Base-by-base conservation (phyloP, 2,329 filamentous ascomycete genomes). In the Ploettnerulaceae sp. region DNA sequence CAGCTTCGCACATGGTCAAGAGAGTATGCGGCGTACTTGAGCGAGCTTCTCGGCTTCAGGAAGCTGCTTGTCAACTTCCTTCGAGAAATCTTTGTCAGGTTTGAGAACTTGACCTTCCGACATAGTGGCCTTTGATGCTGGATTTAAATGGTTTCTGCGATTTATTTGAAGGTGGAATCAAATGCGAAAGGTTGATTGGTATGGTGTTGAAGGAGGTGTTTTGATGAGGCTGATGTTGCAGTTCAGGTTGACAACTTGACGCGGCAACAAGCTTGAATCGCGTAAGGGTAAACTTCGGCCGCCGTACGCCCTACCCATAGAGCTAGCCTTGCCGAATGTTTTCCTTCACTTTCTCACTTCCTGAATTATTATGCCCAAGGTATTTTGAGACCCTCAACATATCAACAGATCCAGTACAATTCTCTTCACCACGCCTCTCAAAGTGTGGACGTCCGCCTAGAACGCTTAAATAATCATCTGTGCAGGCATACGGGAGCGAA, bases 71-170 rank as follows among this genome's bases (percentile, higher is more conserved):
- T 97, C 90, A 64, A 88, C 89, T 71, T 97, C 90, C 73, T 95
- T 95, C 65, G 87, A 85, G 80, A 87, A 96, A 82, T 98, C 93
- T 84, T 95, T 96, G 76, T 98, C 93, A 64, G 91, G 88, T 55
- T 68, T 69, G 42, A 62, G 53, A 36, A 67, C 55, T 44, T 53
- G 51, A 54, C 57, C 64, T 33, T 61, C 60, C 9, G 64, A 64
- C 65, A 65, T 65, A 20, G 38, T 61, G 47, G 43, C 42, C 40
- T 7, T 9, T 21, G 31, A 18, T 15, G 8, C 7, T 34, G 8
- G 12, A n/a, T 20, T 28, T 25, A 15, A 14, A 7, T 5, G 11
- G 4, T 8, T 12, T 12, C 9, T 15, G 6, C 12, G 9, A 11
- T 29, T 15, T 7, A 28, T 6, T 7, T 3, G 8, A n/a, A 8